Conservation (phyloP, 2,329 filamentous ascomycete species). For the Aspergillus pseudoterreus region DNA sequence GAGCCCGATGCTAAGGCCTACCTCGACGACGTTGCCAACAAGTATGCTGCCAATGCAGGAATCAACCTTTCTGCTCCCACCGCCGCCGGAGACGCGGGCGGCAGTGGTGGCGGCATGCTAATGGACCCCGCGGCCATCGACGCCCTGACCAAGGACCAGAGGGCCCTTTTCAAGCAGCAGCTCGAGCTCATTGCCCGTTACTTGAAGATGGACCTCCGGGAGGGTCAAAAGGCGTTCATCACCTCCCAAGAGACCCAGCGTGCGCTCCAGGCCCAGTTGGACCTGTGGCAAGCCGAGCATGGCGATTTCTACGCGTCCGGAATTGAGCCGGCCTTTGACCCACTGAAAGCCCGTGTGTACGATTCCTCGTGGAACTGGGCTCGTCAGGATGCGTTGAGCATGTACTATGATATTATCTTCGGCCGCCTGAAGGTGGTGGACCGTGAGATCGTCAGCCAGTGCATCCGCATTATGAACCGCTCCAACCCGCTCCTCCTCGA, state of each 20-base stretch:
- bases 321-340: conserved; percentile 89
- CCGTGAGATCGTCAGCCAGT: conserved; percentile 96
- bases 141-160: conserved; percentile 94
- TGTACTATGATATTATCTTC: conserved; percentile 99
- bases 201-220: conserved; percentile 91
- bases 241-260: conserved; percentile 80
- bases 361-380: conserved; percentile 99
- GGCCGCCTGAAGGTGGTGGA: conserved; percentile 89
- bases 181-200: conserved; percentile 92
- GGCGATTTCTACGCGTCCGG: conserved; percentile 94
- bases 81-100: conserved; percentile 68
- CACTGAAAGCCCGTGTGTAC: conserved; percentile 91
- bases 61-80: conserved; percentile 73
- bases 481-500: conserved; percentile 93
- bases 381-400: conserved; percentile 90
- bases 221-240: conserved; percentile 92
- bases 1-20: conserved; percentile 90
- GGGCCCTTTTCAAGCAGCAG: conserved; percentile 95
- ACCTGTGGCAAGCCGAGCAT: conserved; percentile 92
- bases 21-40: conserved; percentile 82
- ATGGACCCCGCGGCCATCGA: conserved; percentile 98
- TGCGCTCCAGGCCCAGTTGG: conserved; percentile 85
- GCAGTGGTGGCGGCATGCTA: conserved; percentile 84
- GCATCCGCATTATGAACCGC: conserved; percentile 98
- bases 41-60: conserved; percentile 80